phyloP scores from a whole-genome alignment of 2,329 filamentous ascomycete species.

The Alternaria consortialis region DNA sequence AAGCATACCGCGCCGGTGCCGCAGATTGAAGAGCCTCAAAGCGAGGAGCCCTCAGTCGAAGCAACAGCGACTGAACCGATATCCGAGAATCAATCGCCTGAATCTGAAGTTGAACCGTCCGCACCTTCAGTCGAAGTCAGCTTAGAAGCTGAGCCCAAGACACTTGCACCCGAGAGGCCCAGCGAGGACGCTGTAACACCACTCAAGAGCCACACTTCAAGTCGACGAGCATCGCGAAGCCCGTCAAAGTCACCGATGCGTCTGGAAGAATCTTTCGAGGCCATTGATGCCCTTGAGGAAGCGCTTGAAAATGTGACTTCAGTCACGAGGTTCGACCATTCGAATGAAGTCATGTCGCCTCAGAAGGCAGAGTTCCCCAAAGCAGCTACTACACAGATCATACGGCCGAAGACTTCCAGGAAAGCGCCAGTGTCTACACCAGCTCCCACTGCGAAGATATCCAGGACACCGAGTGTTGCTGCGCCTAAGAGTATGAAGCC shows the following conservation, averaged over 20 bases:
- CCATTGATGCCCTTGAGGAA: slow-evolving; percentile 62
- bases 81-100: not conserved
- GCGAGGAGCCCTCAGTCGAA: not conserved
- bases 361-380: slow-evolving; percentile 27
- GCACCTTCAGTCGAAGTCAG: slow-evolving; percentile 31
- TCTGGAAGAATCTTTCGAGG: slow-evolving; percentile 59
- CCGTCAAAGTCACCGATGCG: slow-evolving; percentile 45
- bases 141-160: slow-evolving; percentile 42
- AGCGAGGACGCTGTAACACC: slow-evolving; percentile 36
- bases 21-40: slow-evolving; percentile 3
- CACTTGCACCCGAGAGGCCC: slow-evolving; percentile 37
- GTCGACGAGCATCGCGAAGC: slow-evolving; percentile 34
- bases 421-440: slow-evolving; percentile 18
- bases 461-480: slow-evolving; percentile 36
- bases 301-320: slow-evolving; percentile 59
- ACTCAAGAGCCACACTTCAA: slow-evolving; percentile 29
- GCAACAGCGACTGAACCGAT: slow-evolving; percentile 1
- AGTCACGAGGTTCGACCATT: slow-evolving; percentile 48
- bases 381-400: slow-evolving; percentile 11
- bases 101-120: slow-evolving; percentile 12
- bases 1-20: slow-evolving; percentile 1
- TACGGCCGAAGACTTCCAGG: slow-evolving; percentile 14
- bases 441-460: slow-evolving; percentile 29
- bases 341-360: slow-evolving; percentile 43
- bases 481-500: slow-evolving; percentile 44